phyloP scores from a whole-genome alignment of 1,284 basidiomycete genomes.

The Athelia sp. region DNA sequence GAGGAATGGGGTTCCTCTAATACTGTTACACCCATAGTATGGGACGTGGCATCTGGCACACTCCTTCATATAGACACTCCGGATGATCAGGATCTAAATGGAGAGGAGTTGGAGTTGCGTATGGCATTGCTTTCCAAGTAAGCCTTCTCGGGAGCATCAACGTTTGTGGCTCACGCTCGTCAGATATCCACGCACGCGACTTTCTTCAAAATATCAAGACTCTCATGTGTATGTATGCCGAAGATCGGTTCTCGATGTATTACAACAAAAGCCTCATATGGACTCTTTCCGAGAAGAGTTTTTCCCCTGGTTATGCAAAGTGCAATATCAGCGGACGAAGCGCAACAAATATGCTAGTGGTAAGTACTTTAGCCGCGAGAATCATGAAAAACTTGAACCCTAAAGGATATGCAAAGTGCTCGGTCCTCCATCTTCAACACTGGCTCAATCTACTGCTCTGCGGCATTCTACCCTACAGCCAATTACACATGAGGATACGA shows the following conservation, averaged over 20 bases:
- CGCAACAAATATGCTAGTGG: conserved; percentile 53
- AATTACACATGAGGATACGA: conserved; percentile 7
- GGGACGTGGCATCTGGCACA: conserved; percentile 60
- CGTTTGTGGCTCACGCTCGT: conserved; percentile 3
- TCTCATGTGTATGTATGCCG: conserved; percentile 90
- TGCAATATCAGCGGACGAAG: conserved; percentile 66
- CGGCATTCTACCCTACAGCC: conserved; percentile 53
- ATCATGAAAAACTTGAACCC: neutral
- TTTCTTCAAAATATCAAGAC: conserved; percentile 74
- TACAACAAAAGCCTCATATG: conserved; percentile 64
- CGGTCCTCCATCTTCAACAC: conserved; percentile 31
- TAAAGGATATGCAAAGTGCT: conserved; percentile 34
- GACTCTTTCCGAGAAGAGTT: conserved; percentile 85
- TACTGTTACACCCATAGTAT: conserved; percentile 49
- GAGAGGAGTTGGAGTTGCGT: conserved; percentile 67
- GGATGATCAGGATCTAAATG: conserved; percentile 62
- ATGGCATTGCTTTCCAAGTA: conserved; percentile 70
- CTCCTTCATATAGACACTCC: conserved; percentile 68
- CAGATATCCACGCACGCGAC: conserved; percentile 70
- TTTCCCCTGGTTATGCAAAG: conserved; percentile 84
- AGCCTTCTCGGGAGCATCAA: conserved; percentile 11
- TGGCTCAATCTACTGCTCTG: conserved; percentile 43
- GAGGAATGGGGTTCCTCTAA: conserved; percentile 62
- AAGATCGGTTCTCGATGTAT: conserved; percentile 66
- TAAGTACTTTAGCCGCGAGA: conserved; percentile 20